Evolutionary conservation across 768 basidiomycete genomes (phyloP).

Genomic region (Russula sp.): DNA sequence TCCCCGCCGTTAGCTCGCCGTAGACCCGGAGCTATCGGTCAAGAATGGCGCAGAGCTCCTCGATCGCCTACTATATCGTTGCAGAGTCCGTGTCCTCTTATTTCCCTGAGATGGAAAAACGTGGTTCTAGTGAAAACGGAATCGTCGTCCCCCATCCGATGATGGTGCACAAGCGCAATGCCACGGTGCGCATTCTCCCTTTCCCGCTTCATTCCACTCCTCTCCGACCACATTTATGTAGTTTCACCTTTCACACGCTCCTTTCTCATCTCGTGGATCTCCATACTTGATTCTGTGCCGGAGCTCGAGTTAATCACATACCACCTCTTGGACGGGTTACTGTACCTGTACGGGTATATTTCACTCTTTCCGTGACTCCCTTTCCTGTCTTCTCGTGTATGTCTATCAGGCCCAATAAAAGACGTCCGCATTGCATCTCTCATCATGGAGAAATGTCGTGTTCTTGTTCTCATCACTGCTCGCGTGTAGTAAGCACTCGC

Average conservation of each 20-base stretch:
- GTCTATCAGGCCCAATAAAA: conserved; percentile 89
- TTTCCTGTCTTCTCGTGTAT: conserved; percentile 39
- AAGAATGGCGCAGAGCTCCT: conserved; percentile 97
- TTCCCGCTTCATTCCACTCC: conserved; percentile 87
- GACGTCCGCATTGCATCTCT: conserved; percentile 87
- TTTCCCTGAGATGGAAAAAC: conserved; percentile 71
- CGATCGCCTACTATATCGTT: conserved; percentile 94
- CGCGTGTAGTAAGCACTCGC: too few species aligned
- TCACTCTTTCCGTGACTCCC: conserved; percentile 1
- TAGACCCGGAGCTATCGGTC: conserved; percentile 91
- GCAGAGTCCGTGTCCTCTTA: conserved; percentile 94
- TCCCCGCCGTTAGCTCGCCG: conserved; percentile 61
- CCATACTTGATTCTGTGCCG: conserved; percentile 90
- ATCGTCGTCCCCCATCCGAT: conserved; percentile 61
- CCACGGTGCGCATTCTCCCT: conserved; percentile 82
- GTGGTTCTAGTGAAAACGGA: conserved; percentile 43
- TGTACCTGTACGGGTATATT: conserved; percentile 54
- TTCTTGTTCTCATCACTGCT: too few species aligned
- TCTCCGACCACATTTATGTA: conserved; percentile 90
- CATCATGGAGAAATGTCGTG: too few species aligned
- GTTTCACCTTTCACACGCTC: conserved; percentile 92
- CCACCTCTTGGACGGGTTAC: conserved; percentile 85
- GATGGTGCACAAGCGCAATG: conserved; percentile 33
- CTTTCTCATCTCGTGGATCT: conserved; percentile 95
- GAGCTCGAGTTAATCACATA: conserved; percentile 93